Evolutionary conservation across 129 eudicot species (phyloP), one percentile per base, ranked within the genome.

Genomic region (Mikania micrantha): DNA sequence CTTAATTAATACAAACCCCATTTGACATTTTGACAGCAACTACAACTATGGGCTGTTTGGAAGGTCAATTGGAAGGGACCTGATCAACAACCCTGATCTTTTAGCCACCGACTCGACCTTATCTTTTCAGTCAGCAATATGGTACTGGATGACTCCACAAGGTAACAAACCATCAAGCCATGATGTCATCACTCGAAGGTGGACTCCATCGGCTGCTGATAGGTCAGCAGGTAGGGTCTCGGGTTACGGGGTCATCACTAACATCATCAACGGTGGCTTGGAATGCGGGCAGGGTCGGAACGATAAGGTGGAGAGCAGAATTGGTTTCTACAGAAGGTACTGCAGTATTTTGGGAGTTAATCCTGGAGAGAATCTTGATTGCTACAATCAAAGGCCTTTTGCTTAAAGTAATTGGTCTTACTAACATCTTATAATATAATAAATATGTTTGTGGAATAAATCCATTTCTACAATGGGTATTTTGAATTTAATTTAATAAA

Each of bases 131-230:
- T 78, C 90, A 15, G 87, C 90, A 9, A 57, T 85, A 61, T 85
- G 90, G 86, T 85, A 67, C 64, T 85, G 90, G 90, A 85, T 81
- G 90, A 85, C 84, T 54, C 75, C 86, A 19, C 86, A 81, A 27
- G 32, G 15, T 10, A 63, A 75, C 75, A 85, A 78, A 63, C 86
- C 90, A 11, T 85, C 90, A 10, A 74, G 86, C 84, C 90, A 85
- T 41, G 78, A 78, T 5, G 90, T 81, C 7, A 78, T 81, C 69
- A 78, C 76, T 2, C 70, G 79, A 27, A 42, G 61, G 41, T 83
- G 87, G 87, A 83, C 56, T 2, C 87, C 87, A 4, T 70, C 87
- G 0, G 74, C 73, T 12, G 76, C 81, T 2, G 87, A 83, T 53
- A 60, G 34, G 16, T 49, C 87, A 29, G 84, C 87, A 0, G 82